Base-by-base conservation (phyloP, 2,329 filamentous ascomycete species). In the Beauveria sp. region DNA sequence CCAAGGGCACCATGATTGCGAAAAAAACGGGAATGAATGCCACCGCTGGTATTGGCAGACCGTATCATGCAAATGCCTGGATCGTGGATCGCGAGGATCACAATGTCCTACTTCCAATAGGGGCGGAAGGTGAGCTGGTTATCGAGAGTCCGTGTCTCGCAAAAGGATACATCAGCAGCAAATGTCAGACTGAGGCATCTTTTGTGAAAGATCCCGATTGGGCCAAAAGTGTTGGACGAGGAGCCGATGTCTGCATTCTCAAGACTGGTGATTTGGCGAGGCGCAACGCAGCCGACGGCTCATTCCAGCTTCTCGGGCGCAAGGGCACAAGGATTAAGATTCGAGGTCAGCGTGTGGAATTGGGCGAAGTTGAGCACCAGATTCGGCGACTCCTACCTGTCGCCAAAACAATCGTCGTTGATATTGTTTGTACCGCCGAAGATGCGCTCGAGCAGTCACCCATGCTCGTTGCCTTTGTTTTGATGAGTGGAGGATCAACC, bases 281-380 rank as follows among this genome's bases (percentile, higher is more conserved):
- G 14, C 54, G 43, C 54, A 49, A 49, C 18, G 43, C 54, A n/a
- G n/a, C 18, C 26, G 54, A 57, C 26, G 54, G 54, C 43, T 47
- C 54, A 1, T 57, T 57, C n/a, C 54, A 57, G 20, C 43, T 57
- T n/a, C 26, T 57, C n/a, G 54, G 54, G 43, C 26, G 54, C 18
- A 57, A 57, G 22, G 54, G 54, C 28, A 57, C 54, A 12, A 57
- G 54, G 12, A 26, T 49, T 14, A 57, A 57, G 22, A 57, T 57
- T 43, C 28, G 54, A 34, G 54, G 54, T n/a, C 54, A 57, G 20
- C 54, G 54, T 12, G 54, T 57, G n/a, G 54, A 57, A 9, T 12
- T 49, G 12, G 54, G 54, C 28, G 54, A 57, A 20, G 28, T 57
- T 20, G 54, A 57, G 28, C 26, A 57, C 8, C 54, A 57, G 3